Base-by-base conservation (phyloP, 768 basidiomycete genomes). In the Thelephora ganbajun region DNA sequence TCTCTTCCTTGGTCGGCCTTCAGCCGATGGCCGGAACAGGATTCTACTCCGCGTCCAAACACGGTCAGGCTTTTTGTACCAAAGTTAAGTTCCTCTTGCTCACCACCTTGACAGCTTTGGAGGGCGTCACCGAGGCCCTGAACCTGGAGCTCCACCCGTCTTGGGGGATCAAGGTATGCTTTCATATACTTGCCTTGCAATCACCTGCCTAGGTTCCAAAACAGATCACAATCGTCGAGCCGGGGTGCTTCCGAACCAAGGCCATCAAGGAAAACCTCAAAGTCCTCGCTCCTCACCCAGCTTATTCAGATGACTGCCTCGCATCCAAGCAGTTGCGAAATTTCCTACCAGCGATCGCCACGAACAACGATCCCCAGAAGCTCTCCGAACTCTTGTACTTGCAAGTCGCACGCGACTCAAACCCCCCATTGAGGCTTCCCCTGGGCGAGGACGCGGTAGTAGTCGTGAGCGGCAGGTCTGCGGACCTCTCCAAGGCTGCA, bases 361-460 rank as follows among this genome's bases (percentile, higher is more conserved):
- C 44, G 16, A 36, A 44, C 2, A 54, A 54, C 1, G 57, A 59
- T 37, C n/a, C 50, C 16, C 11, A n/a, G 19, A 58, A 56, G 48
- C 57, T 51, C 1, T 52, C 47, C 20, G 34, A 49, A 14, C 48
- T 49, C 26, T 49, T 58, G 14, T 56, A 56, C 43, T 42, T 50
- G 34, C 34, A 57, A 2, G 44, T 52, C 0, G 33, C n/a, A 11
- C 36, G 26, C 26, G 26, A 54, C 18, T 13, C 46, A 0, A 34
- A 57, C 3, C 56, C 57, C 0, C 57, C 59, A 2, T 35, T 60
- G 35, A 46, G 51, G 13, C 42, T 57, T 12, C 42, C 54, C 0
- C 46, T 60, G 2, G 57, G 56, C 4, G 36, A 51, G 36, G 52
- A 54, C 26, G 45, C 45, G 4, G 39, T 56, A 7, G 36, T 1